Evolutionary conservation across 129 eudicot species (phyloP), one percentile per base, ranked within the genome.

Genomic region (Lonicera japonica): DNA sequence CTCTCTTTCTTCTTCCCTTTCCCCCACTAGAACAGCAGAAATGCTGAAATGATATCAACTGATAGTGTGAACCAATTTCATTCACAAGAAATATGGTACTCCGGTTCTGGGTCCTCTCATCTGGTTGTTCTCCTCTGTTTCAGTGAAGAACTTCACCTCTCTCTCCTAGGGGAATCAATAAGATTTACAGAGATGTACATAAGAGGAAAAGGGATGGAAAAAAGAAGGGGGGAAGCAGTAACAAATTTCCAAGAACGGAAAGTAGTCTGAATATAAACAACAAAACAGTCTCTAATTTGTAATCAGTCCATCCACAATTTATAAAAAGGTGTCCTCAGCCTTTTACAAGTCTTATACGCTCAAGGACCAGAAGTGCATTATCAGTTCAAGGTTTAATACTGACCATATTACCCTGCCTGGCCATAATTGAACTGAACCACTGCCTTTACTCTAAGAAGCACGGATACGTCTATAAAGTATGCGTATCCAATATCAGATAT

Each of bases 21-120:
- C 50, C 66, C 36, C 22, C 60, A 40, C 58, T 0, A 39, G 56
- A 58, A 57, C 63, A 23, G 63, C 63, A 57, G 23, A 69, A 40
- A 19, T 68, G 38, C 72, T 46, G 58, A 57, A 68, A 58, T 21
- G 18, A 58, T 47, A 25, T 58, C 64, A 39, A 53, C 36, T 21
- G 25, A 36, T 24, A 19, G 24, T 34, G 17, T 3, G 4, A 48
- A 38, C 25, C 24, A 13, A 51, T 47, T 16, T 62, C 48, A 21
- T 59, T 81, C 70, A 87, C 64, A 87, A 81, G 74, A 92, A 92
- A 71, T 92, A 92, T 10, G 99, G 99, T 59, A 92, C 99, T 65
- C 96, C 99, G 45, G 91, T 82, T 76, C 99, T 85, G 29, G 99
- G 99, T 59, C 99, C 99, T 74, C 99, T 76, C 99, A 92, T 92